A percentile compares a stretch with the other conserved stretches of the same genome.
Evolutionary conservation across 208 protist species (phyloP).

Genomic region (Tritrichomonas musculus): DNA sequence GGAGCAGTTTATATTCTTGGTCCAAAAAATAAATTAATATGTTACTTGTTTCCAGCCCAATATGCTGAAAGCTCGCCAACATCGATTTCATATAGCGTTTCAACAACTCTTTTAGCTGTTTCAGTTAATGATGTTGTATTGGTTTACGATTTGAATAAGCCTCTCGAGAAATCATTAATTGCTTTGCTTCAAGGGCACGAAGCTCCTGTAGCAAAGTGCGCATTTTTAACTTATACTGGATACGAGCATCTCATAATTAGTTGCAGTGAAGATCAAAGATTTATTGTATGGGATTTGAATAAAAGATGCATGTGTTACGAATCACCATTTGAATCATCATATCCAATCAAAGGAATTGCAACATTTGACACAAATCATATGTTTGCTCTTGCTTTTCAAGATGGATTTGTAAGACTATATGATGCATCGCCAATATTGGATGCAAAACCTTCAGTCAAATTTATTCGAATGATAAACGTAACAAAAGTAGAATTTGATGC

Average conservation of each 20-base stretch:
- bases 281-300: slow-evolving; percentile 22
- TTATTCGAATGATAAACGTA: neutral
- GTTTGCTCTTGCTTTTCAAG: slow-evolving; percentile 15
- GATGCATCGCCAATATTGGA: slow-evolving; percentile 2
- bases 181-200: neutral
- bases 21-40: neutral
- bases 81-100: neutral
- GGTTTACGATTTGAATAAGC: neutral
- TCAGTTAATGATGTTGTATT: neutral
- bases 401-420: slow-evolving; percentile 16
- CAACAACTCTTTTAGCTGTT: neutral
- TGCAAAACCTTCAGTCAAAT: neutral
- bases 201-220: neutral
- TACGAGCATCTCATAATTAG: neutral
- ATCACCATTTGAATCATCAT: neutral
- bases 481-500: neutral
- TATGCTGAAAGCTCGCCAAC: neutral
- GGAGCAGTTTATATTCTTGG: neutral
- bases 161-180: neutral
- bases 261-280: neutral
- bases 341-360: neutral
- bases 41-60: neutral
- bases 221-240: neutral
- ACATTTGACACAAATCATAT: neutral
- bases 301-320: neutral